These are phyloP conservation scores for Fusarium veterinarium DNA, from an alignment of 2,329 filamentous ascomycete genomes.

Conservation along the genomic window DNA sequence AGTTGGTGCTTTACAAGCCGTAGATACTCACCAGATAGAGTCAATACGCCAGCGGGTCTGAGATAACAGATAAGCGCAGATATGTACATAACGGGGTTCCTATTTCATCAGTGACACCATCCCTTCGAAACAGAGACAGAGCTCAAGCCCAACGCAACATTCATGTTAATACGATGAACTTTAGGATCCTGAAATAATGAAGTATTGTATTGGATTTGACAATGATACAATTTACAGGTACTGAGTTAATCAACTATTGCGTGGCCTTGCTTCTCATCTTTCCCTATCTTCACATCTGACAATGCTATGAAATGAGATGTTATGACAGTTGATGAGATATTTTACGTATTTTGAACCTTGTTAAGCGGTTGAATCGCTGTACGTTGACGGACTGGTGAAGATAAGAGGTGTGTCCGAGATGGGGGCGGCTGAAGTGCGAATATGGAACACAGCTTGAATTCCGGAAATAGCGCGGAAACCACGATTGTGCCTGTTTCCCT, in stretches of 20 bases:
- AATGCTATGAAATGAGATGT: fast-evolving
- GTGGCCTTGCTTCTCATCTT: fast-evolving
- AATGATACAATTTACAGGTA: fast-evolving
- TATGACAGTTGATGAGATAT: fast-evolving
- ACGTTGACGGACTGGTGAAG: fast-evolving
- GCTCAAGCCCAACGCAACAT: background rate
- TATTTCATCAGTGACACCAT: fast-evolving
- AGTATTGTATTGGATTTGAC: fast-evolving
- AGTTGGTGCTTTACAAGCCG: background rate
- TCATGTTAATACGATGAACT: fast-evolving
- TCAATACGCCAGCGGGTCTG: background rate
- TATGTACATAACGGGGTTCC: background rate
- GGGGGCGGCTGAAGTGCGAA: fast-evolving
- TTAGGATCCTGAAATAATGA: fast-evolving
- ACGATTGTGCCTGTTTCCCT: fast-evolving
- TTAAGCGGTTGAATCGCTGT: fast-evolving
- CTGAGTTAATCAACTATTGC: fast-evolving
- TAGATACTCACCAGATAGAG: background rate
- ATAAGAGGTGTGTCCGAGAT: background rate
- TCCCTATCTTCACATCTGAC: background rate
- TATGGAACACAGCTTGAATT: background rate
- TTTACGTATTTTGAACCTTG: fast-evolving
- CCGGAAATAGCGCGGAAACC: background rate
- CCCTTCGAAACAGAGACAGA: no score
- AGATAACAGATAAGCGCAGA: background rate